Base-by-base conservation (phyloP, 306 rosid species). In the Rosa lucieae region DNA sequence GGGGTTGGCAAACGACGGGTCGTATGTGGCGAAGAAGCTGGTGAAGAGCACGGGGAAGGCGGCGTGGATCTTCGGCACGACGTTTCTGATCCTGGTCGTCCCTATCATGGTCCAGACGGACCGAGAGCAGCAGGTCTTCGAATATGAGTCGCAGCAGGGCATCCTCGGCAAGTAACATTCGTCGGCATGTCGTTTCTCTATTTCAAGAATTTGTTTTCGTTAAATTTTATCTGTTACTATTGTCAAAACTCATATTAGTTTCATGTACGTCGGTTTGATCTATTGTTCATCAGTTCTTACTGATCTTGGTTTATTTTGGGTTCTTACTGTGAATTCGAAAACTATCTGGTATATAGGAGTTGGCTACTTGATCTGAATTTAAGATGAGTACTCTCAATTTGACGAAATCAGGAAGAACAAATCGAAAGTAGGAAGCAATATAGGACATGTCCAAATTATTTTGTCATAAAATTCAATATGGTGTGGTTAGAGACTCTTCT, bases 11-110 rank as follows among this genome's bases (percentile, higher is more conserved):
- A 56, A 55, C 37, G 87, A 84, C 9, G 80, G 78, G 13, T 84
- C 63, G 21, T 71, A 11, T 39, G 85, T 77, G 51, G 37, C 78
- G 55, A 81, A 67, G 80, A 81, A 81, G 85, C 80, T 84, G 32
- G 35, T 63, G 51, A 52, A 70, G 73, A 81, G 82, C 77, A 81
- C 85, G 21, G 85, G 87, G 35, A 84, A 68, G 77, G 82, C 87
- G 42, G 78, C 82, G 70, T 81, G 87, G 85, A 40, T 84, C 59
- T 40, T 78, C 43, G 82, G 78, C 4, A 81, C 85, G n/a, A 73
- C 85, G 5, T 77, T 77, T 40, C 71, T 84, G 40, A 47, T 84
- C 75, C 44, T 84, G 47, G 80, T 55, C 13, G 78, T 84, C 6
- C 87, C 87, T 37, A 74, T 84, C 71, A 61, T 81, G 1, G 18